Evolutionary conservation across 148 eudicot genomes (phyloP).

Genomic region (Beta vulgaris): DNA sequence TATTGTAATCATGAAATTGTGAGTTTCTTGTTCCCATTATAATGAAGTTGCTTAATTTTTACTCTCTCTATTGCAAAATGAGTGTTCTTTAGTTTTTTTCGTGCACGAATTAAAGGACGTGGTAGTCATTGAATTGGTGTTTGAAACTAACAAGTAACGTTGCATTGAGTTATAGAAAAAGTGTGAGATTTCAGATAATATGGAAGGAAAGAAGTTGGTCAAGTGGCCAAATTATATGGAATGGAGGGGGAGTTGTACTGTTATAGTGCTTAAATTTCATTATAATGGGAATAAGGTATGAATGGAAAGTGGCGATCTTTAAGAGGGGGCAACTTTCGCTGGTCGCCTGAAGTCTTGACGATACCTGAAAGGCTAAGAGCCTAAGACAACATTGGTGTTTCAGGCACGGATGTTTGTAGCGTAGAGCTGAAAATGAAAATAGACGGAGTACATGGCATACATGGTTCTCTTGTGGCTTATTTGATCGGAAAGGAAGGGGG

Average conservation of each 20-base stretch:
- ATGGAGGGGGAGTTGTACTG: background rate
- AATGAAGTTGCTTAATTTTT: no score
- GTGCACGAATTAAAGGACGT: background rate
- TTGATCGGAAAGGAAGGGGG: background rate
- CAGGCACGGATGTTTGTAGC: background rate
- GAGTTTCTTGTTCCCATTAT: no score
- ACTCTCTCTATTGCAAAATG: background rate
- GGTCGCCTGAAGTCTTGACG: background rate
- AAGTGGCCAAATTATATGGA: background rate
- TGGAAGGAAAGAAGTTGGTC: background rate
- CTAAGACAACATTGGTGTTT: background rate
- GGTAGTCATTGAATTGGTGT: background rate
- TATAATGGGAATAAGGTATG: background rate
- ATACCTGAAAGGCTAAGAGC: no score
- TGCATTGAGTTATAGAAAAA: background rate
- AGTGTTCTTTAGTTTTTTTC: background rate
- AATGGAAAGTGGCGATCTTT: background rate
- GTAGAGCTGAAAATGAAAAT: background rate
- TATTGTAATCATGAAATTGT: no score
- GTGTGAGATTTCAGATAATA: background rate
- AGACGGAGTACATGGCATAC: background rate
- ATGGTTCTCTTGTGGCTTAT: background rate
- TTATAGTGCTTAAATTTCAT: no score
- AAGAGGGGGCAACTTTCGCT: background rate
- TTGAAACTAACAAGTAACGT: background rate